These are phyloP conservation scores for Leccinum barrowsii DNA, from an alignment of 768 basidiomycete species.

Conservation along the genomic window DNA sequence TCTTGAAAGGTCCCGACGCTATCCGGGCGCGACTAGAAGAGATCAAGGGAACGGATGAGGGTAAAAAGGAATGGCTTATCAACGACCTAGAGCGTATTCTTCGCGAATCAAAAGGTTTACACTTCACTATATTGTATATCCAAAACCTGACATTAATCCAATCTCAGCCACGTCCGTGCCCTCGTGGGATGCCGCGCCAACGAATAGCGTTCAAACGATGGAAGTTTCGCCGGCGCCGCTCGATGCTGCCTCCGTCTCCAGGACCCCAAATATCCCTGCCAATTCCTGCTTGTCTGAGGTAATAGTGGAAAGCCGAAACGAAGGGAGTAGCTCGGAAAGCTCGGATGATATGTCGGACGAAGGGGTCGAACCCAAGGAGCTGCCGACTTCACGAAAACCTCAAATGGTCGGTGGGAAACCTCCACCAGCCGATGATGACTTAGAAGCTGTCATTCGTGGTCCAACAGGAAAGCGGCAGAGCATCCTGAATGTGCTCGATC, in stretches of 20 bases:
- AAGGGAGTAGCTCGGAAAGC: conserved; percentile 40
- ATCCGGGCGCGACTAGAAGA: conserved; percentile 46
- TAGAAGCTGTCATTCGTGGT: conserved; percentile 44
- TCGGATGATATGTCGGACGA: conserved; percentile 24
- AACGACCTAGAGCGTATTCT: conserved; percentile 37
- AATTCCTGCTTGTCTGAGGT: conserved; percentile 37
- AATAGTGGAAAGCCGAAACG: conserved; percentile 33
- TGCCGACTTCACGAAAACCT: neutral
- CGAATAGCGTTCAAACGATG: conserved; percentile 1
- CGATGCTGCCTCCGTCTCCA: conserved; percentile 2
- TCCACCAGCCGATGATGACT: conserved; percentile 18
- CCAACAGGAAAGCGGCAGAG: conserved; percentile 28
- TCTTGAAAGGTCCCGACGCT: conserved; percentile 40
- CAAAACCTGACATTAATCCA: conserved; percentile 10
- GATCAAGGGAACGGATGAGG: conserved; percentile 28
- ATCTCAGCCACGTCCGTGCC: conserved; percentile 2
- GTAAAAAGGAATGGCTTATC: conserved; percentile 32
- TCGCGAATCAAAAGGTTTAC: conserved; percentile 28
- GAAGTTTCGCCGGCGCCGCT: neutral
- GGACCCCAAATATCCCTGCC: conserved; percentile 24
- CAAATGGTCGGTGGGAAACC: neutral
- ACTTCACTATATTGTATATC: neutral
- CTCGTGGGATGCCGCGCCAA: neutral
- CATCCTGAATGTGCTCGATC: conserved; percentile 27
- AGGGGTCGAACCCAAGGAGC: conserved; percentile 13